Evolutionary conservation across 2,329 filamentous ascomycete species (phyloP).

Genomic region (Phymatotrichopsis omnivora): DNA sequence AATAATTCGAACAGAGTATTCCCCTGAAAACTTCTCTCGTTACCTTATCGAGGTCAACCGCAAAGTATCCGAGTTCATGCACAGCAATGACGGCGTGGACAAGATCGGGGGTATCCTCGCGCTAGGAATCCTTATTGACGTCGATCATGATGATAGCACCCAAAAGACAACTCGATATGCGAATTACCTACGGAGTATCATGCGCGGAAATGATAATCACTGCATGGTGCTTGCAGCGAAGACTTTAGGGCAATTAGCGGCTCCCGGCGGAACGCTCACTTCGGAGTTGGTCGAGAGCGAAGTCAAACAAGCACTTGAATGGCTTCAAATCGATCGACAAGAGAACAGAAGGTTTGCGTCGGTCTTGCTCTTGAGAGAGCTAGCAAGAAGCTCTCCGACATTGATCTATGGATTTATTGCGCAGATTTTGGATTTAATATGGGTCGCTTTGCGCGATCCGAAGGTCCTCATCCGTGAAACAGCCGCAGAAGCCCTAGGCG

Average conservation of each 20-base stretch:
- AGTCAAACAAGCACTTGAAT: conserved; percentile 91
- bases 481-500: conserved; percentile 83
- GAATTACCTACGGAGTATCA: conserved; percentile 74
- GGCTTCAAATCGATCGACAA: conserved; percentile 87
- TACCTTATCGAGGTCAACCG: conserved; percentile 58
- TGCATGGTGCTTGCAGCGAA: conserved; percentile 85
- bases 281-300: conserved; percentile 94
- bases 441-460: conserved; percentile 82
- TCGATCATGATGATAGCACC: conserved; percentile 86
- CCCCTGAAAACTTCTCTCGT: conserved; percentile 64
- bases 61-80: conserved; percentile 62
- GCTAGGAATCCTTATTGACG: conserved; percentile 86
- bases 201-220: conserved; percentile 81
- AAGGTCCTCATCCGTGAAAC: conserved; percentile 87
- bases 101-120: conserved; percentile 86
- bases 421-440: conserved; percentile 92
- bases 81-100: conserved; percentile 77
- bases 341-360: conserved; percentile 91
- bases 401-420: conserved; percentile 91
- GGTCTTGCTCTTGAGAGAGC: conserved; percentile 78
- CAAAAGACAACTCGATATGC: conserved; percentile 92
- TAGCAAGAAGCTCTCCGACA: conserved; percentile 86
- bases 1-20: conserved; percentile 50
- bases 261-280: conserved; percentile 84
- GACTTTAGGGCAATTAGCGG: conserved; percentile 79